phyloP scores from a whole-genome alignment of 129 eudicot genomes.

The Artemisia argyi region DNA sequence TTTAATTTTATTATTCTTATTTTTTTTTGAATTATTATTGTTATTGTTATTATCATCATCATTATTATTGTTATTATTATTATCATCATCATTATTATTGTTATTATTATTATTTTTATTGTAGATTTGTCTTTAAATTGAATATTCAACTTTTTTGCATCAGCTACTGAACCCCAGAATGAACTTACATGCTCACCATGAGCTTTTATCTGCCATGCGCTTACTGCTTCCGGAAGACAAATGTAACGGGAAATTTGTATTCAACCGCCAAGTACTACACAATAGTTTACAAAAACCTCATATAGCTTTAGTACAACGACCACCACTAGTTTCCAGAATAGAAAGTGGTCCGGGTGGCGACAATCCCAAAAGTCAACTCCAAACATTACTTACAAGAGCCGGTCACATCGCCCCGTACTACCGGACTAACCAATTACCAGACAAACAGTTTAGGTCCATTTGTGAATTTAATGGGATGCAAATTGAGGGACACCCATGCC shows the following conservation, averaged over 20 bases:
- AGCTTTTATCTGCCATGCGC: constrained; percentile 73
- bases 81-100: too few relatives aligned
- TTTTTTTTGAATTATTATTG: too few relatives aligned
- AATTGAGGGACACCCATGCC: constrained; percentile 76
- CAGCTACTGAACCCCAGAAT: constrained; percentile 80
- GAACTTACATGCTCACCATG: constrained; percentile 66
- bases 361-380: constrained; percentile 82
- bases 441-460: constrained; percentile 63
- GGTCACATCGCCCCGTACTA: constrained; percentile 69
- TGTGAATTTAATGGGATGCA: constrained; percentile 82
- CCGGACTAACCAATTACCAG: constrained; percentile 44
- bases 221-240: constrained; percentile 68
- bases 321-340: constrained; percentile 36
- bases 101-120: too few relatives aligned
- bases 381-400: constrained; percentile 74
- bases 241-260: constrained; percentile 67
- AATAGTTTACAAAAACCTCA: constrained; percentile 35
- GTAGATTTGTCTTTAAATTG: not conserved
- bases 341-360: constrained; percentile 95
- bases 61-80: too few relatives aligned
- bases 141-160: constrained; percentile 10
- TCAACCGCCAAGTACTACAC: constrained; percentile 45
- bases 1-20: too few relatives aligned
- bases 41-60: too few relatives aligned
- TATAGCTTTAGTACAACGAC: constrained; percentile 28